These are phyloP conservation scores for Funneliformis mosseae DNA, from an alignment of 192 early-diverging fungal genomes.

Conservation along the genomic window DNA sequence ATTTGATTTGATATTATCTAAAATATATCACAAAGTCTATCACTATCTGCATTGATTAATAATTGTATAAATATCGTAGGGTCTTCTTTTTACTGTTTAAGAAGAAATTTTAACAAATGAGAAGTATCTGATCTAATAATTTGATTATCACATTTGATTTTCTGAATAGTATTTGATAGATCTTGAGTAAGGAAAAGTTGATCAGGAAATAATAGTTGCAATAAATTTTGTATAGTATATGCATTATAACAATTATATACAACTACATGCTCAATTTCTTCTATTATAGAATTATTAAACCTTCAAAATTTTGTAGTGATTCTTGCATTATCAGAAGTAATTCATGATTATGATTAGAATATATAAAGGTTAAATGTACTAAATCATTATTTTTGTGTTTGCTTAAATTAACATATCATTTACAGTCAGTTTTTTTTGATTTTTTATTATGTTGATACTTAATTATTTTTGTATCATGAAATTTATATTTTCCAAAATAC, in stretches of 20 bases:
- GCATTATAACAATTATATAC: neutral
- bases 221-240: neutral
- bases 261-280: neutral
- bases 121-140: neutral
- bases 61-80: neutral
- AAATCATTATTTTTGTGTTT: no score
- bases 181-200: slow-evolving; percentile 5
- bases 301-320: neutral
- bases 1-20: neutral
- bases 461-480: no score
- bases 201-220: neutral
- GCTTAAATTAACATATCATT: no score
- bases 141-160: neutral
- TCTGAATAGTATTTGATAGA: slow-evolving; percentile 4
- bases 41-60: neutral
- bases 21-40: neutral
- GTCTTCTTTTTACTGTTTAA: neutral
- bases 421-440: no score
- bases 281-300: neutral
- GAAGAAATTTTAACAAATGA: neutral
- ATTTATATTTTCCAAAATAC: no score
- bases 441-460: no score
- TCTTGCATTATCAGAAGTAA: neutral
- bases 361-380: neutral
- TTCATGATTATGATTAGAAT: neutral